A percentile compares a stretch with the other conserved stretches of the same genome.
These are phyloP conservation scores for Bryoglossum gracile DNA, from an alignment of 495 filamentous ascomycete genomes.

Conservation along the genomic window DNA sequence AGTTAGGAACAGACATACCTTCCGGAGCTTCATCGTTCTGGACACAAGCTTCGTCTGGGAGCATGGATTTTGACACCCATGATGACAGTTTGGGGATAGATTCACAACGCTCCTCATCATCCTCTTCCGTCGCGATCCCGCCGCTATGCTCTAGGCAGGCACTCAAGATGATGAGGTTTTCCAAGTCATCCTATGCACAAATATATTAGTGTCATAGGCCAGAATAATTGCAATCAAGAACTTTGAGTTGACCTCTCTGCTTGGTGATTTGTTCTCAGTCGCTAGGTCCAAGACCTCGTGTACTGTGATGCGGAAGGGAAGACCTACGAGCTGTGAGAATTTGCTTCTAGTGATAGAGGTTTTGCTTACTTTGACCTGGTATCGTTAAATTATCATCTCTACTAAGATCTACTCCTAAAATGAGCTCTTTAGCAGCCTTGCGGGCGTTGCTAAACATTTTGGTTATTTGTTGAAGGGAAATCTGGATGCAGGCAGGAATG, in stretches of 20 bases:
- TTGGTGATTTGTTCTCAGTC: no score
- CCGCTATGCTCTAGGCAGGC: conserved; percentile 9
- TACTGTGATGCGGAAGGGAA: conserved; percentile 19
- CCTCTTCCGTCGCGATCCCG: neutral
- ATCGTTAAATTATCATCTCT: neutral
- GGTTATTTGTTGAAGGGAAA: neutral
- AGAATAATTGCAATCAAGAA: no score
- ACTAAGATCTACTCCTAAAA: neutral
- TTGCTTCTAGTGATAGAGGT: neutral
- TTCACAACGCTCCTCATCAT: conserved; percentile 1
- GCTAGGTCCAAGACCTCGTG: no score
- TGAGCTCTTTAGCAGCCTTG: conserved; percentile 7
- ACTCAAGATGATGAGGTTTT: conserved; percentile 10
- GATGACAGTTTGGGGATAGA: conserved; percentile 2
- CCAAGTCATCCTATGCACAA: neutral
- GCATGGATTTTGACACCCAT: conserved; percentile 20
- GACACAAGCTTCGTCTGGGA: conserved; percentile 14
- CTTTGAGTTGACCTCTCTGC: no score
- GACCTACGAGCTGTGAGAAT: conserved; percentile 8
- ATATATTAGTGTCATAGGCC: no score
- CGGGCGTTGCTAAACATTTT: conserved; percentile 19
- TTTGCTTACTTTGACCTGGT: conserved; percentile 9
- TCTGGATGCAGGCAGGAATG: neutral
- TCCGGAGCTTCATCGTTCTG: conserved; percentile 14
- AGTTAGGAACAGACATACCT: neutral